phyloP scores from a whole-genome alignment of 2,329 filamentous ascomycete species.

The Colletotrichum shisoi region DNA sequence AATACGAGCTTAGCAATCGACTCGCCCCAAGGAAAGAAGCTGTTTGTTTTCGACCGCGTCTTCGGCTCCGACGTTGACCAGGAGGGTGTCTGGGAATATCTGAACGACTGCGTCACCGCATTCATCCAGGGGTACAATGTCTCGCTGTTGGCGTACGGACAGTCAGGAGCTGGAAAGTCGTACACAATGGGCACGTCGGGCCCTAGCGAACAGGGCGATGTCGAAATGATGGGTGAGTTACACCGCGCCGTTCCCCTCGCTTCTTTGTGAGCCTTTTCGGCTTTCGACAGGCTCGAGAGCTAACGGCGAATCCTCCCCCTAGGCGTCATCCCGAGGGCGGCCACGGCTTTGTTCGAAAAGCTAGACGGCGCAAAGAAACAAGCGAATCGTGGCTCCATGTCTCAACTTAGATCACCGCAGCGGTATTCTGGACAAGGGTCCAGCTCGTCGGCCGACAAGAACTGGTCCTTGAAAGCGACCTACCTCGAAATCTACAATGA shows the following conservation, averaged over 20 bases:
- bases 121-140: slow-evolving; percentile 99
- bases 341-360: slow-evolving; percentile 85
- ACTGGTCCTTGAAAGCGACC: slow-evolving; percentile 91
- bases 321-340: slow-evolving; percentile 97
- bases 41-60: slow-evolving; percentile 96
- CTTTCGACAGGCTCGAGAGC: slow-evolving; percentile 7
- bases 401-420: slow-evolving; percentile 79
- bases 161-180: slow-evolving; percentile 96
- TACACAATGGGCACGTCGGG: slow-evolving; percentile 99
- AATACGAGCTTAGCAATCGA: slow-evolving; percentile 88
- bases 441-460: slow-evolving; percentile 66
- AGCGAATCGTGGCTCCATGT: slow-evolving; percentile 71
- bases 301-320: slow-evolving; percentile 9
- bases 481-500: slow-evolving; percentile 99
- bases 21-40: slow-evolving; percentile 87
- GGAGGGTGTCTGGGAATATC: slow-evolving; percentile 92
- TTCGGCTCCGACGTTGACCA: slow-evolving; percentile 85
- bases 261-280: not conserved
- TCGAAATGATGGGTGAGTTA: slow-evolving; percentile 77
- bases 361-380: slow-evolving; percentile 67
- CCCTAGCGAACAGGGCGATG: slow-evolving; percentile 75
- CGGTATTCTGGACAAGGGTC: slow-evolving; percentile 72
- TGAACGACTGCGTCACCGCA: slow-evolving; percentile 85
- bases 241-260: slow-evolving; percentile 12
- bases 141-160: slow-evolving; percentile 93